Base-by-base conservation (phyloP, 306 rosid species). In the Lotus japonicus region DNA sequence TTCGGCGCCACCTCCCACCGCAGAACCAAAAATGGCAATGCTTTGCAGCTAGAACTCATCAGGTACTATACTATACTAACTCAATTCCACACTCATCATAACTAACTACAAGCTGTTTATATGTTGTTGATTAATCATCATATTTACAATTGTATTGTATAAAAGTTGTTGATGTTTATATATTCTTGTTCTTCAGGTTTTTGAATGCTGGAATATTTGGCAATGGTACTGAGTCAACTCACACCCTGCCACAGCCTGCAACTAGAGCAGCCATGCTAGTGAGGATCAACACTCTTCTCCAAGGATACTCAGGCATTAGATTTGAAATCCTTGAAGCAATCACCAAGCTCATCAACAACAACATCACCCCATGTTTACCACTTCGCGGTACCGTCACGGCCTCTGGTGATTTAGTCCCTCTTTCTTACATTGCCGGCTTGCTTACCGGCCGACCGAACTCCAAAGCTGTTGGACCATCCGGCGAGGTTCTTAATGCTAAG, bases 1-100 rank as follows among this genome's bases (percentile, higher is more conserved):
- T 89, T 92, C 63, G 98, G 98, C 43, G 96, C 98, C 0, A 89
- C 97, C 3, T 89, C 98, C 0, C 98, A 92, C 61, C 70, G 97
- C 11, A 70, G 96, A 21, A 92, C 98, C 53, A 92, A 87, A 19
- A 82, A 89, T 18, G 98, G 96, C 14, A 96, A 80, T 26, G 98
- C 98, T 28, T 83, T 92, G 39, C 98, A 92, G 28, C 86, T 79
- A 74, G 98, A 92, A 60, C 74, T 89, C 5, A 89, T 92, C 13
- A 79, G n/a, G n/a, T n/a, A n/a, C n/a, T n/a, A n/a, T n/a, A n/a
- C n/a, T n/a, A n/a, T n/a, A n/a, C n/a, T n/a, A n/a, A n/a, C n/a
- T n/a, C n/a, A n/a, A n/a, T n/a, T n/a, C n/a, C n/a, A n/a, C n/a
- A n/a, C n/a, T n/a, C n/a, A n/a, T n/a, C n/a, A n/a, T n/a, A n/a